Base-by-base conservation (phyloP, 2,329 filamentous ascomycete species). In the Ramichloridium luteum region DNA sequence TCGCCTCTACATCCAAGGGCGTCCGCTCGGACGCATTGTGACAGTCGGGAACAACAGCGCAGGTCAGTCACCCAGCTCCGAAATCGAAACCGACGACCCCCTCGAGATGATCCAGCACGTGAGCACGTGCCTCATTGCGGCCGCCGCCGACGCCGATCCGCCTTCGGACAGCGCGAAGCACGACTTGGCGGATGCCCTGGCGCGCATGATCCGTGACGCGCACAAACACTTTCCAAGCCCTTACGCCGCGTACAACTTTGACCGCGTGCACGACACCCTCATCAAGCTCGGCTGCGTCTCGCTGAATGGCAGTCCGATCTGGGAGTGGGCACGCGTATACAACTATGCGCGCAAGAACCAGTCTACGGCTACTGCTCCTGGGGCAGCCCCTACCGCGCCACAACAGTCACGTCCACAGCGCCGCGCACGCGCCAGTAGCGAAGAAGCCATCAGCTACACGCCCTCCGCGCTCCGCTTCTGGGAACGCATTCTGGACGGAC, bases 171-270 rank as follows among this genome's bases (percentile, higher is more conserved):
- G n/a, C n/a, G n/a, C n/a, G n/a, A n/a, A n/a, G n/a, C n/a, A n/a
- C n/a, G n/a, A n/a, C n/a, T n/a, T 28, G 5, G 17, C 5, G 17
- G 14, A 28, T n/a, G 27, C 27, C 11, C 17, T 28, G 11, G n/a
- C 27, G n/a, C 5, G 27, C n/a, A 28, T 28, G 27, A 28, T 28
- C n/a, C 4, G 27, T 6, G 27, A 28, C 17, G 27, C 27, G n/a
- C 11, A 14, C 12, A 28, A 28, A n/a, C 13, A 16, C 4, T 13
- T 13, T 16, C 11, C 27, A 4, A 4, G 4, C 11, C 17, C 15
- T n/a, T 4, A 5, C n/a, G n/a, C 12, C 11, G 13, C 15, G 5
- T 28, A 28, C 27, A 14, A 28, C 14, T 16, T 28, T 16, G 14
- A 16, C 14, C n/a, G 27, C n/a, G 15, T 10, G 5, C 27, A 16